Evolutionary conservation across 2,329 filamentous ascomycete genomes (phyloP).

Genomic region (Ceratocystis cubensis): DNA sequence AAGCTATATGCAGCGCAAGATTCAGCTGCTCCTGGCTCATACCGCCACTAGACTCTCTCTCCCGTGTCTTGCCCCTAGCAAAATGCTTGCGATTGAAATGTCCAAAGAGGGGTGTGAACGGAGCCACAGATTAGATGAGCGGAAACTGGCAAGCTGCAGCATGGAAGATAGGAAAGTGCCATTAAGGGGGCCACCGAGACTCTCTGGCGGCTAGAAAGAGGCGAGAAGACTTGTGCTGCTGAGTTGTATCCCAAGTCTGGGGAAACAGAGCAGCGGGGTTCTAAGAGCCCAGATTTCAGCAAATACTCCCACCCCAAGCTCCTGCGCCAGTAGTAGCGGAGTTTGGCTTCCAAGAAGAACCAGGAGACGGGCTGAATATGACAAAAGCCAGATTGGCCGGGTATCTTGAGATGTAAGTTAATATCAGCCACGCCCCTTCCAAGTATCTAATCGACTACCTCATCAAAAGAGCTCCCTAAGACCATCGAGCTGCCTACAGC

Average conservation of each 20-base stretch:
- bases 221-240: slow-evolving; percentile 51
- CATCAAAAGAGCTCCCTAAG: slow-evolving; percentile 46
- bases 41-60: no score
- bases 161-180: slow-evolving; percentile 42
- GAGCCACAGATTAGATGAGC: slow-evolving; percentile 37
- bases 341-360: neutral
- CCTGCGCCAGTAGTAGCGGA: neutral
- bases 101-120: slow-evolving; percentile 10
- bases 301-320: no score
- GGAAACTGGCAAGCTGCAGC: slow-evolving; percentile 23
- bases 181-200: slow-evolving; percentile 39
- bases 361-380: slow-evolving; percentile 32
- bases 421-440: neutral
- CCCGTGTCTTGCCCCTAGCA: no score
- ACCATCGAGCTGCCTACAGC: slow-evolving; percentile 49
- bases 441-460: slow-evolving; percentile 50
- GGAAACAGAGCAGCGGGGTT: slow-evolving; percentile 1
- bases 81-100: no score
- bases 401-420: slow-evolving; percentile 44
- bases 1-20: no score
- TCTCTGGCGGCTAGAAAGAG: slow-evolving; percentile 43
- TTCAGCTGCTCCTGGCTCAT: no score
- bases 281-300: no score
- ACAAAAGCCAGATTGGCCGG: slow-evolving; percentile 43
- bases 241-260: slow-evolving; percentile 47